Evolutionary conservation across 2,329 filamentous ascomycete species (phyloP).

Genomic region (Clonostachys byssicola): DNA sequence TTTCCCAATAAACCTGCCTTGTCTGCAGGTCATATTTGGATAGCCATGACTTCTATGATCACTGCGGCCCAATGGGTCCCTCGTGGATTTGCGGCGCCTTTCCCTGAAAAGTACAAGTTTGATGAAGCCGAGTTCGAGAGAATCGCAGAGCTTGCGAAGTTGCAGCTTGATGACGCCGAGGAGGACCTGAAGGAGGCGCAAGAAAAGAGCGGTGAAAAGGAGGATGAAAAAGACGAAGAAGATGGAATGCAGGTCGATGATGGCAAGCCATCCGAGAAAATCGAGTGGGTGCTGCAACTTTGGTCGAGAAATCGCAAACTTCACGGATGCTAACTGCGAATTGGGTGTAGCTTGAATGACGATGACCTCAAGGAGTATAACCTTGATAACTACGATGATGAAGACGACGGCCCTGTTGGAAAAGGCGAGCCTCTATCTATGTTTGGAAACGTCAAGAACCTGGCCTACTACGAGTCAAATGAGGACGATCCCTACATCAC

Average conservation of each 20-base stretch:
- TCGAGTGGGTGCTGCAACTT: constrained; percentile 22
- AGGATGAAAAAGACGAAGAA: constrained; percentile 15
- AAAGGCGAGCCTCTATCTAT: constrained; percentile 74
- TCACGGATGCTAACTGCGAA: background rate
- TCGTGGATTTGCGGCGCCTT: constrained; percentile 71
- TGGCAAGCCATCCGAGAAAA: constrained; percentile 21
- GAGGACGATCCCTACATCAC: constrained; percentile 97
- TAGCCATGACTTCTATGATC: constrained; percentile 63
- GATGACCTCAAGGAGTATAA: constrained; percentile 96
- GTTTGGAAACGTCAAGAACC: constrained; percentile 91
- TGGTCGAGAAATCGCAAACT: background rate
- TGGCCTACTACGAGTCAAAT: constrained; percentile 92
- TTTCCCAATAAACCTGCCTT: too few relatives aligned
- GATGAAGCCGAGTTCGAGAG: constrained; percentile 73
- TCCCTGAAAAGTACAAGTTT: constrained; percentile 70
- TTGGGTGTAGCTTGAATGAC: constrained; percentile 52
- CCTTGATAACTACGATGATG: constrained; percentile 91
- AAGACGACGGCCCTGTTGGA: constrained; percentile 51
- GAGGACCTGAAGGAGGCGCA: constrained; percentile 76
- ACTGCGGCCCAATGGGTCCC: constrained; percentile 74
- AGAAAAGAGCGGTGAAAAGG: constrained; percentile 24
- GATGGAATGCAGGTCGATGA: constrained; percentile 27
- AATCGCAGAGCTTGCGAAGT: constrained; percentile 69
- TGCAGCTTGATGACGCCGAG: constrained; percentile 87
- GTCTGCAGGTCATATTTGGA: too few relatives aligned